phyloP scores from a whole-genome alignment of 2,329 filamentous ascomycete species.

The Aspergillus floridensis region DNA sequence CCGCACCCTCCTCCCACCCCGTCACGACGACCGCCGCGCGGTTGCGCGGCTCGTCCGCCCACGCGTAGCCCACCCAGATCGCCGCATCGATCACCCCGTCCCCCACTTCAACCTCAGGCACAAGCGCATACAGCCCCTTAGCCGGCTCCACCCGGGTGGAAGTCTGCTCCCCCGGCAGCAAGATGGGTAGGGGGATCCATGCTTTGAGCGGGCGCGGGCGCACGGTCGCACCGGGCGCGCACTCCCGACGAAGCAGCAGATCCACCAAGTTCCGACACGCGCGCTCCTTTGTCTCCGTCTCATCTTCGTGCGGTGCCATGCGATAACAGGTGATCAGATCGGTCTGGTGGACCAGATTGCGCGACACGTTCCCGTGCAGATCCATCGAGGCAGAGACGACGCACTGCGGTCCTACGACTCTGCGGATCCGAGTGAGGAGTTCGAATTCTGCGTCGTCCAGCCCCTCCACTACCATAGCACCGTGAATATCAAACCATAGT shows the following conservation, averaged over 20 bases:
- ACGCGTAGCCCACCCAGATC: conserved; percentile 57
- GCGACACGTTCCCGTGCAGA: conserved; percentile 55
- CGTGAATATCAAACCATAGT: conserved; percentile 57
- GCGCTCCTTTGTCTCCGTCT: conserved; percentile 50
- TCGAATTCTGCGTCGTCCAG: conserved; percentile 51
- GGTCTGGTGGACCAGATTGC: conserved; percentile 48
- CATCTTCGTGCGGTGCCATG: conserved; percentile 54
- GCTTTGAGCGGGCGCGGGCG: conserved; percentile 47
- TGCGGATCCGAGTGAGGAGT: conserved; percentile 47
- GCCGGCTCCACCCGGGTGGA: conserved; percentile 55
- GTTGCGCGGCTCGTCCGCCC: conserved; percentile 56
- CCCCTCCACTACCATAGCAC: conserved; percentile 55
- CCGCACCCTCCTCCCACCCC: conserved; percentile 47
- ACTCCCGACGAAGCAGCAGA: conserved; percentile 33
- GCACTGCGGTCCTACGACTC: conserved; percentile 46
- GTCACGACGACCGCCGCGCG: conserved; percentile 52
- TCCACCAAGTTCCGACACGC: conserved; percentile 51
- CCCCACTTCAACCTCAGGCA: conserved; percentile 44
- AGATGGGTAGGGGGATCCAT: conserved; percentile 53
- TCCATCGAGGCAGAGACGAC: conserved; percentile 57
- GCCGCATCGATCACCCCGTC: conserved; percentile 51
- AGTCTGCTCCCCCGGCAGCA: conserved; percentile 56
- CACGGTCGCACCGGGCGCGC: not conserved
- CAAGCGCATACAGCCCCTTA: conserved; percentile 50
- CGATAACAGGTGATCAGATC: conserved; percentile 56